phyloP scores from a whole-genome alignment of 371 early-diverging fungal species.

The Pancytospora epiphaga region DNA sequence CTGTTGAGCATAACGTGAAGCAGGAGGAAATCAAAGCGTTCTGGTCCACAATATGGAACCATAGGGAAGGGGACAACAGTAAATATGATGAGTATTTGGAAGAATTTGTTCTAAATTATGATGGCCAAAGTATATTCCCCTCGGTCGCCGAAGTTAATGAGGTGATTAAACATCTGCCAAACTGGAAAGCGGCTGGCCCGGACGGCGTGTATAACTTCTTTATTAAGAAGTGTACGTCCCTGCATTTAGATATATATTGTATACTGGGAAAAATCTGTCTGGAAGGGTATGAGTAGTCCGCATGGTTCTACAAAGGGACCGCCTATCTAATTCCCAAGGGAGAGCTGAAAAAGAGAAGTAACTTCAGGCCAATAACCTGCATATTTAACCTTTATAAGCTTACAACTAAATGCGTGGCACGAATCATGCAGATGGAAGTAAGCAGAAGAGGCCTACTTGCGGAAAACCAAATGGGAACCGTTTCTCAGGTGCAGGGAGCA shows the following conservation, averaged over 20 bases:
- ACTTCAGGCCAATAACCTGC: constrained; percentile 32
- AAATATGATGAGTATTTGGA: background rate
- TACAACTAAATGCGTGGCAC: constrained; percentile 13
- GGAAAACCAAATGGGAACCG: constrained; percentile 34
- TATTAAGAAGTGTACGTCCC: background rate
- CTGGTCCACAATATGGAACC: constrained; percentile 1
- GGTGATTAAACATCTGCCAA: background rate
- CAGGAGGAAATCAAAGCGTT: background rate
- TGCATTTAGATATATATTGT: background rate
- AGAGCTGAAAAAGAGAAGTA: background rate
- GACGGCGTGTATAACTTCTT: constrained; percentile 4
- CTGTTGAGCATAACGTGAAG: background rate
- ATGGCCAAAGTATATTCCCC: background rate
- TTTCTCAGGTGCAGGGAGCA: constrained; percentile 14
- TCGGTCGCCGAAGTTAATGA: background rate
- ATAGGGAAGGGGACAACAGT: background rate
- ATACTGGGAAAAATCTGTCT: background rate
- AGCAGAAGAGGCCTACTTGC: constrained; percentile 3
- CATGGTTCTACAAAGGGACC: constrained; percentile 27
- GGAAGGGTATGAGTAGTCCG: background rate
- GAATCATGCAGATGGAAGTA: background rate
- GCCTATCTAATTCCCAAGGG: constrained; percentile 30
- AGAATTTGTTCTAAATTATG: background rate
- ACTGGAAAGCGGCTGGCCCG: background rate
- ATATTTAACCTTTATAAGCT: constrained; percentile 28